Evolutionary conservation across 2,329 filamentous ascomycete genomes (phyloP).

Genomic region (Talaromyces pinophilus): DNA sequence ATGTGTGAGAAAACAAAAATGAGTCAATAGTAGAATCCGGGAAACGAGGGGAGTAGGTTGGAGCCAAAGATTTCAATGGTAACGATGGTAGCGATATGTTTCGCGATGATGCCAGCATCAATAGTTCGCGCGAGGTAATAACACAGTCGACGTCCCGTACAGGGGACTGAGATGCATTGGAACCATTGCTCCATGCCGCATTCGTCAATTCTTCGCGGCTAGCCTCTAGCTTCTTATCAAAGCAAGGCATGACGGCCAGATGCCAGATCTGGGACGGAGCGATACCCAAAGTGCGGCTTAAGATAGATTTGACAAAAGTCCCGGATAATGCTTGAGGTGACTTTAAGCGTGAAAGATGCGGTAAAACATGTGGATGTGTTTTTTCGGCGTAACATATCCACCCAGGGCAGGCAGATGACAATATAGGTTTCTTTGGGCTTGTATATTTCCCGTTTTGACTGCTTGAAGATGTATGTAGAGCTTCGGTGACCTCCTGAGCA

Average conservation of each 20-base stretch:
- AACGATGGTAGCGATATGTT: constrained; percentile 74
- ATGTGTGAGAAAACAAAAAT: constrained; percentile 70
- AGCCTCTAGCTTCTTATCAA: constrained; percentile 98
- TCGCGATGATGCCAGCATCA: constrained; percentile 83
- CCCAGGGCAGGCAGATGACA: constrained; percentile 90
- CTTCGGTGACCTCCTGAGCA: constrained; percentile 66
- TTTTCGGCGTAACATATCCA: constrained; percentile 99
- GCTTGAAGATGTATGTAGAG: constrained; percentile 28
- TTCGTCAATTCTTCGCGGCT: constrained; percentile 90
- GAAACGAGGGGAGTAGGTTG: constrained; percentile 58
- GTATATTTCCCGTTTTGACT: constrained; percentile 27
- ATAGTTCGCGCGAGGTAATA: constrained; percentile 90
- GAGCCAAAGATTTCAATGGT: constrained; percentile 58
- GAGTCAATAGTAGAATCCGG: constrained; percentile 69
- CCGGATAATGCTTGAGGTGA: constrained; percentile 91
- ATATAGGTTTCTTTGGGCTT: constrained; percentile 47
- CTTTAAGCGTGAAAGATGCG: constrained; percentile 86
- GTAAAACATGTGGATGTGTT: constrained; percentile 89
- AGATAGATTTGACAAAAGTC: constrained; percentile 81
- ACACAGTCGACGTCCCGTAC: constrained; percentile 95
- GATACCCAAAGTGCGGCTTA: constrained; percentile 72
- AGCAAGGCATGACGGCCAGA: constrained; percentile 94
- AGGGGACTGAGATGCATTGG: constrained; percentile 37
- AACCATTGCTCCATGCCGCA: constrained; percentile 62
- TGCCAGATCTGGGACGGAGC: constrained; percentile 86